A percentile compares a stretch with the other conserved stretches of the same genome.
Conservation (phyloP, 2,329 filamentous ascomycete species). For the Ascochyta fabae region DNA sequence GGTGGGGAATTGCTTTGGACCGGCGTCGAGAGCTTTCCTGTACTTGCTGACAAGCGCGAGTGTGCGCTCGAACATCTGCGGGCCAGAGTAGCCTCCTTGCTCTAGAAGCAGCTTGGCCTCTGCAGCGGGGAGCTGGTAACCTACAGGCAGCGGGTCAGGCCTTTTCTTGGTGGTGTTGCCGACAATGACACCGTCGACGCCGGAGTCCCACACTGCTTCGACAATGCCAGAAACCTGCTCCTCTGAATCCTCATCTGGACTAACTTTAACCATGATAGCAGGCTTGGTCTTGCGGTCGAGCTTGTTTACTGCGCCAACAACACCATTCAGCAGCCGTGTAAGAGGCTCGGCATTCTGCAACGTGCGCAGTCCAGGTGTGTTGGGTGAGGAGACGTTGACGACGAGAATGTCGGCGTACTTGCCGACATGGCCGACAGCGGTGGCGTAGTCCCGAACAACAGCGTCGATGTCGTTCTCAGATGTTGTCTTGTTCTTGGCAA, state of each 20-base stretch:
- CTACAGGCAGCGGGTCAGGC: conserved; percentile 71
- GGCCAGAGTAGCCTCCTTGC: conserved; percentile 88
- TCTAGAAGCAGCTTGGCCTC: conserved; percentile 75
- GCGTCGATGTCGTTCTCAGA: conserved; percentile 83
- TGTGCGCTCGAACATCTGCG: conserved; percentile 83
- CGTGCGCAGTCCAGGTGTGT: conserved; percentile 88
- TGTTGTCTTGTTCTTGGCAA: conserved; percentile 96
- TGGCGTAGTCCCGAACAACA: conserved; percentile 81
- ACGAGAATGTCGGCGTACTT: conserved; percentile 95
- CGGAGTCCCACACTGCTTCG: conserved; percentile 64
- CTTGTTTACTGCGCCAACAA: conserved; percentile 77
- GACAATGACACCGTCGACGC: conserved; percentile 94
- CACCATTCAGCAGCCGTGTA: conserved; percentile 78
- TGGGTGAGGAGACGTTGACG: conserved; percentile 96
- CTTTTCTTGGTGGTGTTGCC: conserved; percentile 94
- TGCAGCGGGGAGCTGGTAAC: conserved; percentile 66
- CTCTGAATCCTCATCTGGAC: conserved; percentile 88
- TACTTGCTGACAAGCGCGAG: conserved; percentile 81
- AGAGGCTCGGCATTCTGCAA: conserved; percentile 86
- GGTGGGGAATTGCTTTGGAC: conserved; percentile 40
- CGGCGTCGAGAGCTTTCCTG: conserved; percentile 59
- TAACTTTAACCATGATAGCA: conserved; percentile 96
- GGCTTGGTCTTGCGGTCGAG: conserved; percentile 75
- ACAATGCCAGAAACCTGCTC: conserved; percentile 87
- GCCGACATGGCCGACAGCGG: conserved; percentile 81